Percentiles rank a stretch among this genome's conserved stretches.
Evolutionary conservation across 2,329 filamentous ascomycete genomes (phyloP).

Genomic region (Sclerotinia spermophila): DNA sequence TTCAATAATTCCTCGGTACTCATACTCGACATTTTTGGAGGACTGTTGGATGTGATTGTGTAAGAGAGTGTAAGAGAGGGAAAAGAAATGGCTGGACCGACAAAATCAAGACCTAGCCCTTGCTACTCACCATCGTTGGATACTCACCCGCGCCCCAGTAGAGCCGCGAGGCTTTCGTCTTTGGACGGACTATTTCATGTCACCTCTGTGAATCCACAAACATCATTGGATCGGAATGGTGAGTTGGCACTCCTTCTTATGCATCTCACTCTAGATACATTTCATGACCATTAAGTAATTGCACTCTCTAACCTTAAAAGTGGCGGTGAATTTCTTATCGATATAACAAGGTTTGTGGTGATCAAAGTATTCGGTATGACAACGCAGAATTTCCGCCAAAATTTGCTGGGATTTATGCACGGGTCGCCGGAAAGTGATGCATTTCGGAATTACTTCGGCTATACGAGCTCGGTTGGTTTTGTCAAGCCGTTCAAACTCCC

Average conservation of each 20-base stretch:
- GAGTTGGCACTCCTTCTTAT: not conserved
- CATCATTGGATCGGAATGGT: conserved; percentile 2
- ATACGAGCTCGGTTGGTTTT: not conserved
- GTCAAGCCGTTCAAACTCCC: not conserved
- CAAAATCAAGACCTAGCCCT: not conserved
- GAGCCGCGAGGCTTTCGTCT: conserved; percentile 4
- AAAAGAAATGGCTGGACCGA: conserved; percentile 6
- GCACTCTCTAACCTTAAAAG: not conserved
- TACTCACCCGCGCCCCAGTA: not conserved
- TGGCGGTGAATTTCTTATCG: conserved; percentile 13
- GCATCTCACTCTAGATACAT: not conserved
- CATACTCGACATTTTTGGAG: conserved; percentile 4
- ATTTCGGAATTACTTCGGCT: not conserved
- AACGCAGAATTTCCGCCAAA: conserved; percentile 11
- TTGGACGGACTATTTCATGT: not conserved
- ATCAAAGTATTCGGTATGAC: not conserved
- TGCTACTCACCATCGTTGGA: not conserved
- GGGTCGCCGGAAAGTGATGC: not conserved
- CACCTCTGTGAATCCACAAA: not conserved
- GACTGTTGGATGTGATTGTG: not conserved
- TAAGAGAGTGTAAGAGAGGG: not conserved
- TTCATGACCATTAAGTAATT: not conserved
- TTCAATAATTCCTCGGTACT: conserved; percentile 29
- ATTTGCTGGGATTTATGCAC: not conserved
- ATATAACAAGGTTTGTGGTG: not conserved